These are phyloP conservation scores for Fusarium sterilihyphosum DNA, from an alignment of 2,329 filamentous ascomycete species.

Conservation along the genomic window DNA sequence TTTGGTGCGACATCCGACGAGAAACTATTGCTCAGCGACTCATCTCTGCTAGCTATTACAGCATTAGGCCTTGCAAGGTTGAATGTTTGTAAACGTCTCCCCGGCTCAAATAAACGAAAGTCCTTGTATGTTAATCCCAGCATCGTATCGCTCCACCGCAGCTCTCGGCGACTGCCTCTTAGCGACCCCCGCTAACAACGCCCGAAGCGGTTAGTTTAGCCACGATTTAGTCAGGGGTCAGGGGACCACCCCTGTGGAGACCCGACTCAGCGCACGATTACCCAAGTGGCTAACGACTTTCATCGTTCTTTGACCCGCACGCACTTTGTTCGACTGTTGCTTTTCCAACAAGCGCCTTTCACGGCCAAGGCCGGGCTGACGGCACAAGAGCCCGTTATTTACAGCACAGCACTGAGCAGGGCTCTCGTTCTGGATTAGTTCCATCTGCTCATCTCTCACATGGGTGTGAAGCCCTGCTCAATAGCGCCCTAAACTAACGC, in stretches of 20 bases:
- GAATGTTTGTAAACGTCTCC: background rate
- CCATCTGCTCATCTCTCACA: constrained; percentile 10
- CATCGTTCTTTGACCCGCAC: constrained; percentile 11
- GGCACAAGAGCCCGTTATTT: constrained; percentile 15
- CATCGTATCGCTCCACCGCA: constrained; percentile 16
- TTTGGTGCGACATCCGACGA: constrained; percentile 24
- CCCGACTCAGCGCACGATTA: background rate
- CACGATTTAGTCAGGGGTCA: constrained; percentile 22
- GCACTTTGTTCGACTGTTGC: constrained; percentile 13
- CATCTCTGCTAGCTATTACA: background rate
- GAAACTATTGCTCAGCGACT: constrained; percentile 4
- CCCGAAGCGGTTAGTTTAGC: background rate
- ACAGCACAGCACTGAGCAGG: constrained; percentile 5
- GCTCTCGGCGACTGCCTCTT: constrained; percentile 17
- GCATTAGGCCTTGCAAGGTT: background rate
- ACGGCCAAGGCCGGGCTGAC: constrained; percentile 24
- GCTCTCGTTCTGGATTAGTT: constrained; percentile 9
- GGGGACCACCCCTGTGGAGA: background rate
- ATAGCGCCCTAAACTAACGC: constrained; percentile 35
- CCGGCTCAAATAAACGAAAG: background rate
- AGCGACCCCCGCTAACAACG: constrained; percentile 8
- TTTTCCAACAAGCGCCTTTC: constrained; percentile 5
- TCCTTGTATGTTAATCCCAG: constrained; percentile 15
- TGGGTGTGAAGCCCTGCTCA: constrained; percentile 8
- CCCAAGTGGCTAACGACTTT: constrained; percentile 21